Evolutionary conservation across 768 basidiomycete genomes (phyloP), one percentile per base, ranked within the genome.

Genomic region (Hortiboletus campestris): DNA sequence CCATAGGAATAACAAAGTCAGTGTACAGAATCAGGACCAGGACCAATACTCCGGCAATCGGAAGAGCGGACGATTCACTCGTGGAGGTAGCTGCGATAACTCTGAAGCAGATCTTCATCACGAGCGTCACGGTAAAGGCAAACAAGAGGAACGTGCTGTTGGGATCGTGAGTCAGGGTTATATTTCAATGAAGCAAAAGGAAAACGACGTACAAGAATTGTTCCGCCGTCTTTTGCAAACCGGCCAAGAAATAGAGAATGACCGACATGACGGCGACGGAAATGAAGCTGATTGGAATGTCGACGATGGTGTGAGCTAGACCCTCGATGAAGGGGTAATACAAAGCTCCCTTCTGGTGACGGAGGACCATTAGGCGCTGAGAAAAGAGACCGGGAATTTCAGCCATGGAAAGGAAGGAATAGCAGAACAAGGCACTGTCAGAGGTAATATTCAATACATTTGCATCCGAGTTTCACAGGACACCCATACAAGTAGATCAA

Each of bases 101-200:
- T 39, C 91, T 78, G 79, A 91, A 94, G 78, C 84, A 91, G 0
- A 82, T 80, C 65, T 85, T 87, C 84, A 92, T 87, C 8, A 82
- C 74, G 32, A 89, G 48, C 22, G 84, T 78, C 61, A 83, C 76
- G 4, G 75, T 68, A 50, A 82, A 76, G 5, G 80, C 53, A 60
- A 84, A 78, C 31, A 90, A 68, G 65, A 80, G 76, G 66, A 78
- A 84, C 6, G 78, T 80, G 69, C 86, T 86, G 17, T 66, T 74
- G 75, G 61, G 16, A 64, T 66, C 1, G 77, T 69, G 40, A 79
- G 73, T n/a, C 66, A 69, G n/a, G 72, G 32, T 34, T 13, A 34
- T 6, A 34, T 6, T 1, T 13, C 6, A 13, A 13, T 13, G 32
- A 45, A 1, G 9, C 6, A 3, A 44, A 42, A 13, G 19, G n/a